Base-by-base conservation (phyloP, 768 basidiomycete species). In the Chlorophyllum brunneum region DNA sequence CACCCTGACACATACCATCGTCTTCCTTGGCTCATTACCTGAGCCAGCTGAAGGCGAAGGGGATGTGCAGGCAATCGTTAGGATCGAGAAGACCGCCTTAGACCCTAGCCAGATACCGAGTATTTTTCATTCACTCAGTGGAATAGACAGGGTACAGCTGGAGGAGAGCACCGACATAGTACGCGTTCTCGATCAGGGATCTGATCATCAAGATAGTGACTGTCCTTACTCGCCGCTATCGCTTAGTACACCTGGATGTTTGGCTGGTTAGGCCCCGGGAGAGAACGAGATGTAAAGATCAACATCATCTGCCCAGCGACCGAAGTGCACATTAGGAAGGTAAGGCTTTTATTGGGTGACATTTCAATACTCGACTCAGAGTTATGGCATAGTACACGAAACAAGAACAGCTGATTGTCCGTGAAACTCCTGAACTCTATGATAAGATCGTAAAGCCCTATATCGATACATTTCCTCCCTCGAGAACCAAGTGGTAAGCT, bases 261-360 rank as follows among this genome's bases (percentile, higher is more conserved):
- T 53, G 92, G 77, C 2, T 92, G 87, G 84, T 62, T 89, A 23
- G 65, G 69, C 26, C 64, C 70, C 16, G 59, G 67, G 6, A 65
- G 74, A 48, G 70, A 73, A 51, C 58, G 72, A 1, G 94, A 97
- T 59, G 70, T 93, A 53, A 91, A 91, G 69, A 79, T 98, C 58
- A 88, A 83, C 55, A 72, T 93, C 15, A 85, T 97, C 46, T 88
- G 78, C 56, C 95, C 95, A 13, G 92, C 92, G 1, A 98, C 92
- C 0, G 88, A 93, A 6, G 81, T 85, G 3, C 94, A 98, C 62
- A 85, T 98, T 53, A 78, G 77, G 55, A 97, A 97, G 77, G 88
- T 85, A 31, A 26, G 60, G 18, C 43, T 38, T 37, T 2, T 24
- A 1, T 47, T n/a, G n/a, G n/a, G n/a, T n/a, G n/a, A n/a, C 16